Percentiles rank a stretch among this genome's conserved stretches.
phyloP scores from a whole-genome alignment of 2,329 filamentous ascomycete genomes.

The Nothopassalora personata region DNA sequence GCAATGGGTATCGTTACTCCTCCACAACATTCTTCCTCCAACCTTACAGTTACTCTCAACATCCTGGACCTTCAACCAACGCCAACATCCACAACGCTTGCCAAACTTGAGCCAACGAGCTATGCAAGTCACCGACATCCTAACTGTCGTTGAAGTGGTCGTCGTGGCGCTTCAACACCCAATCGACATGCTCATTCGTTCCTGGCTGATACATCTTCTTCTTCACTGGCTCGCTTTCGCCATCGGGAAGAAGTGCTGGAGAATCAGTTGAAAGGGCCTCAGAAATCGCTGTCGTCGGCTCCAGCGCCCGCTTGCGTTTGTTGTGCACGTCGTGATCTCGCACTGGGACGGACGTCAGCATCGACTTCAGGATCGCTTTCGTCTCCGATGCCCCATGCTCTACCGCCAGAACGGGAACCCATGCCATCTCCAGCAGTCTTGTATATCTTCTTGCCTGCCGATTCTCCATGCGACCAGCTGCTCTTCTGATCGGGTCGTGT shows the following conservation, averaged over 20 bases:
- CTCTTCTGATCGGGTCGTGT: constrained; percentile 8
- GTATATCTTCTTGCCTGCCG: constrained; percentile 32
- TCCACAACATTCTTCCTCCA: not conserved
- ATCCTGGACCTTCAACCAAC: not conserved
- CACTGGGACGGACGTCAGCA: constrained; percentile 23
- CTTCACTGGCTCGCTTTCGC: not conserved
- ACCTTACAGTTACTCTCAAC: not conserved
- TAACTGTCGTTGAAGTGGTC: not conserved
- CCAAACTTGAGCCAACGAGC: not conserved
- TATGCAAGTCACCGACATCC: not conserved
- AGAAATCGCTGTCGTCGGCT: constrained; percentile 20
- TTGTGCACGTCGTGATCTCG: constrained; percentile 18
- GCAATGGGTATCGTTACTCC: constrained; percentile 10
- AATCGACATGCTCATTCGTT: not conserved
- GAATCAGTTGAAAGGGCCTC: not conserved
- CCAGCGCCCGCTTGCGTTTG: constrained; percentile 23
- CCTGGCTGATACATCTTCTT: not conserved
- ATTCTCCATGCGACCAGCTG: constrained; percentile 10
- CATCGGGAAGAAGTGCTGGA: not conserved
- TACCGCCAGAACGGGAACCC: constrained; percentile 40
- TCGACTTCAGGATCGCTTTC: constrained; percentile 41
- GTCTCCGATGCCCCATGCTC: constrained; percentile 48
- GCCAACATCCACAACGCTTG: not conserved
- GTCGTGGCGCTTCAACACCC: not conserved
- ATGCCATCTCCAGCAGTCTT: constrained; percentile 49